These are phyloP conservation scores for Tausonia pullulans DNA, from an alignment of 1,284 basidiomycete species.

Conservation along the genomic window DNA sequence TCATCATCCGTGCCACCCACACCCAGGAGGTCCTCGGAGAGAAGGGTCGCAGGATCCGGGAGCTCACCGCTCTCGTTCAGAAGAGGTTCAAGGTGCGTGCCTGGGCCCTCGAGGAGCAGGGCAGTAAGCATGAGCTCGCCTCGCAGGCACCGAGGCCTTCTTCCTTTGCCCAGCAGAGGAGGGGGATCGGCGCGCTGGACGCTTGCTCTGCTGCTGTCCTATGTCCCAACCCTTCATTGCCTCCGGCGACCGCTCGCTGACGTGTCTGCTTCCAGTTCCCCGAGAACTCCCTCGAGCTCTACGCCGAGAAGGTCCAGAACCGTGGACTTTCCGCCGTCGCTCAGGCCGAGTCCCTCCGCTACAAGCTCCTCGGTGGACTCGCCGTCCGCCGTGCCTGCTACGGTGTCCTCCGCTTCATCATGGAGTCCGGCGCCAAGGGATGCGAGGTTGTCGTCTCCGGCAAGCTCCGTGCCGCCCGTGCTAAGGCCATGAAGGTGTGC, in stretches of 20 bases:
- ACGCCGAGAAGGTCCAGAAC: conserved; percentile 99
- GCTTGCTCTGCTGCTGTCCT: too few species aligned
- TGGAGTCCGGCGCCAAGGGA: conserved; percentile 99
- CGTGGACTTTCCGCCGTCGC: conserved; percentile 97
- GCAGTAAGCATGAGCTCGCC: too few species aligned
- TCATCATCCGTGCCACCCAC: conserved; percentile 99
- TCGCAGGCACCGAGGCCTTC: background rate
- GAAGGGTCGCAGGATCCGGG: conserved; percentile 98
- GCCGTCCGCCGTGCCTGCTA: conserved; percentile 98
- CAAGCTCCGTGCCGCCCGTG: conserved; percentile 98
- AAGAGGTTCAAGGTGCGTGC: conserved; percentile 74
- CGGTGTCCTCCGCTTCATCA: conserved; percentile 99
- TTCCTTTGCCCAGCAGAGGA: background rate
- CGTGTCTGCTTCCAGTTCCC: conserved; percentile 49
- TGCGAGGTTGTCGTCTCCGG: conserved; percentile 99
- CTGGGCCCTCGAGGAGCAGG: too few species aligned
- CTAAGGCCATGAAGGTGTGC: conserved; percentile 86
- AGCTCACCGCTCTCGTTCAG: conserved; percentile 95
- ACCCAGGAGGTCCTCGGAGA: conserved; percentile 99
- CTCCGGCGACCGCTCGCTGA: too few species aligned
- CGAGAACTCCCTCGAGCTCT: conserved; percentile 96
- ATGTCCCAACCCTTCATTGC: too few species aligned
- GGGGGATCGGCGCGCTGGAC: too few species aligned
- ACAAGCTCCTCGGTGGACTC: conserved; percentile 99
- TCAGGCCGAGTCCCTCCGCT: conserved; percentile 96